These are phyloP conservation scores for Solanum hybrid DNA, from an alignment of 305 asterid species.

Conservation along the genomic window DNA sequence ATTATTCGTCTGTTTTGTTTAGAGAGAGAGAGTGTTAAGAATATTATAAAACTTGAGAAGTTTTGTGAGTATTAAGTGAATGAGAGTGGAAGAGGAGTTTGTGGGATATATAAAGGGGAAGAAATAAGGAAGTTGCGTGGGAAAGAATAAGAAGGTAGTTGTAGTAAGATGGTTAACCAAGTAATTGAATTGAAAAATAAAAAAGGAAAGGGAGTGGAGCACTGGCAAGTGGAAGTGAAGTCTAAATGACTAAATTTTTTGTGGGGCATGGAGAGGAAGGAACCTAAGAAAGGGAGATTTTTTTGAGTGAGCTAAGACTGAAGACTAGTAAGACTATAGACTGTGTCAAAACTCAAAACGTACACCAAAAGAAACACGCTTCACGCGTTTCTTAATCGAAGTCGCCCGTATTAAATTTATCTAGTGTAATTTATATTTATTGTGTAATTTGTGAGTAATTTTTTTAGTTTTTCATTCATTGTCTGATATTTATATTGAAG, in stretches of 20 bases:
- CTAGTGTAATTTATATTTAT: too few species aligned
- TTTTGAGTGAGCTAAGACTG: constrained; percentile 1
- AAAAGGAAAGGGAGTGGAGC: not conserved
- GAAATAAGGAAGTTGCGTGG: constrained; percentile 53
- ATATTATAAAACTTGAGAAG: not conserved
- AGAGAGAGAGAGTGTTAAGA: not conserved
- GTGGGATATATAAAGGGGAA: not conserved
- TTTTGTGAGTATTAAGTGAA: not conserved
- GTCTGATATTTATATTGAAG: too few species aligned
- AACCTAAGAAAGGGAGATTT: not conserved
- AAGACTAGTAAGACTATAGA: constrained; percentile 10
- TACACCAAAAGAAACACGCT: not conserved
- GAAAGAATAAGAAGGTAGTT: constrained; percentile 21
- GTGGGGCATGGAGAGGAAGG: not conserved
- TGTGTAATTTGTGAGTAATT: too few species aligned
- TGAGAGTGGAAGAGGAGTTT: not conserved
- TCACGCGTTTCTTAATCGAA: constrained; percentile 4
- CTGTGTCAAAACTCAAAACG: constrained; percentile 18
- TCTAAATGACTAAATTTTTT: constrained; percentile 3
- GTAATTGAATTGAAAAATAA: not conserved
- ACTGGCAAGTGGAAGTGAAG: constrained; percentile 32
- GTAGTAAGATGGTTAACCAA: constrained; percentile 29
- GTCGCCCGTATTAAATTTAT: not conserved
- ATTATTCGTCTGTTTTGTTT: not conserved
- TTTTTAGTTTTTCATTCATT: too few species aligned